A percentile compares a stretch with the other conserved stretches of the same genome.
phyloP scores from a whole-genome alignment of 768 basidiomycete species.

The Coprinellus aureogranulatus region DNA sequence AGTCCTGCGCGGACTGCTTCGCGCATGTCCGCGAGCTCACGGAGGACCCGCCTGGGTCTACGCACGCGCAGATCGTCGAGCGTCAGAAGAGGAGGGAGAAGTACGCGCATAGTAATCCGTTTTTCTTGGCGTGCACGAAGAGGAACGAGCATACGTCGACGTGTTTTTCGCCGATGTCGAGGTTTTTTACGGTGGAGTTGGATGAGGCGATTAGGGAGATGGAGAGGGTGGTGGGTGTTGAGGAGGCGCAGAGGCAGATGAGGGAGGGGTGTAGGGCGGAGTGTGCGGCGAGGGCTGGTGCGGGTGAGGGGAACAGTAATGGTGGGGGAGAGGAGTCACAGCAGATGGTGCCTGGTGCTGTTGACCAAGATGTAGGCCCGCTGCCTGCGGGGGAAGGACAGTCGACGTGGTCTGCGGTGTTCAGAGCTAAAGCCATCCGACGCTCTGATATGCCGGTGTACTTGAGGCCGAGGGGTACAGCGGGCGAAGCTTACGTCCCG shows the following conservation, averaged over 20 bases:
- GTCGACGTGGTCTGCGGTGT: background rate
- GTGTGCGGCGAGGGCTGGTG: background rate
- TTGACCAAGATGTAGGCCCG: too few relatives aligned
- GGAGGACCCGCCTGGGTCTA: slow-evolving; percentile 45
- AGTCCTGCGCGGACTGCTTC: slow-evolving; percentile 85
- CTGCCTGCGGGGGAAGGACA: too few relatives aligned
- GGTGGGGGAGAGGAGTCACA: background rate
- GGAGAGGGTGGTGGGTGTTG: slow-evolving; percentile 46
- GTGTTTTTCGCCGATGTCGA: slow-evolving; percentile 78
- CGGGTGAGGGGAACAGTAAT: background rate
- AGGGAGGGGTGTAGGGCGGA: background rate
- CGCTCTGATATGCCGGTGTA: background rate
- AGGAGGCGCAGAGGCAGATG: background rate
- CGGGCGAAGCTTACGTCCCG: slow-evolving; percentile 21
- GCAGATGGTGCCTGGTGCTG: background rate
- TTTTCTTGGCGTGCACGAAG: slow-evolving; percentile 70
- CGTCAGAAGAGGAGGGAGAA: slow-evolving; percentile 55
- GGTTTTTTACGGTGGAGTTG: slow-evolving; percentile 68
- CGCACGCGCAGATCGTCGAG: slow-evolving; percentile 46
- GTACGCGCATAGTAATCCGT: slow-evolving; percentile 64
- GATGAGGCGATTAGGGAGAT: slow-evolving; percentile 65
- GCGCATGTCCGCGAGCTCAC: slow-evolving; percentile 66
- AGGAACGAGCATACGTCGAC: slow-evolving; percentile 65
- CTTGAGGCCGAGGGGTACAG: slow-evolving; percentile 1
- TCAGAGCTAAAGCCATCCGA: slow-evolving; percentile 1